Evolutionary conservation across 1,139 yeast genomes (phyloP).

Genomic region (Geotrichum citri-aurantii): DNA sequence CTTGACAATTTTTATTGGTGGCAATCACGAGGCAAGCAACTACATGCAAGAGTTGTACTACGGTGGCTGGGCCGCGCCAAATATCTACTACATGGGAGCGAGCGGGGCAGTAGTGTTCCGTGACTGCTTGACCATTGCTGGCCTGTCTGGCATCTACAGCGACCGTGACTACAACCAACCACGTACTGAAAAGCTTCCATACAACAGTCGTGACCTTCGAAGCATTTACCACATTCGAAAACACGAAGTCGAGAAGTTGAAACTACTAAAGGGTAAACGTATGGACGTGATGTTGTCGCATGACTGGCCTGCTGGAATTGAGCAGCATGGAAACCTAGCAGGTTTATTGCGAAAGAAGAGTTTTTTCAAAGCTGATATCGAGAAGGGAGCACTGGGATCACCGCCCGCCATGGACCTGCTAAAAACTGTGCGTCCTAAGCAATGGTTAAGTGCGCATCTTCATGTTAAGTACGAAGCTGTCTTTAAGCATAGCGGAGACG

Average conservation of each 20-base stretch:
- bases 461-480: slow-evolving; percentile 69
- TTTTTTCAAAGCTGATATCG: slow-evolving; percentile 60
- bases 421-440: slow-evolving; percentile 49
- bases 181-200: slow-evolving; percentile 47
- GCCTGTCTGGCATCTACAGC: slow-evolving; percentile 81
- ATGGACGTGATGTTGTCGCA: slow-evolving; percentile 65
- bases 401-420: slow-evolving; percentile 61
- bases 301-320: slow-evolving; percentile 93
- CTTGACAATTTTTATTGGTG: slow-evolving; percentile 81
- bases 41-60: slow-evolving; percentile 65
- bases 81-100: slow-evolving; percentile 82
- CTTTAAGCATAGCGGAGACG: slow-evolving; percentile 39
- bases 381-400: slow-evolving; percentile 60
- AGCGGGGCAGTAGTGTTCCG: slow-evolving; percentile 50
- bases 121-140: slow-evolving; percentile 75
- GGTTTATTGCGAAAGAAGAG: slow-evolving; percentile 54
- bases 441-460: slow-evolving; percentile 88
- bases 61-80: slow-evolving; percentile 96
- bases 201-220: slow-evolving; percentile 41
- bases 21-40: slow-evolving; percentile 88
- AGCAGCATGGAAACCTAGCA: slow-evolving; percentile 52
- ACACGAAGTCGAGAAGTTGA: slow-evolving; percentile 54
- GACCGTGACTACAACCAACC: slow-evolving; percentile 40
- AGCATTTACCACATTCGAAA: slow-evolving; percentile 73
- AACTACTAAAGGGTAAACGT: slow-evolving; percentile 30